phyloP scores from a whole-genome alignment of 306 rosid species.

The Sesbania bispinosa region DNA sequence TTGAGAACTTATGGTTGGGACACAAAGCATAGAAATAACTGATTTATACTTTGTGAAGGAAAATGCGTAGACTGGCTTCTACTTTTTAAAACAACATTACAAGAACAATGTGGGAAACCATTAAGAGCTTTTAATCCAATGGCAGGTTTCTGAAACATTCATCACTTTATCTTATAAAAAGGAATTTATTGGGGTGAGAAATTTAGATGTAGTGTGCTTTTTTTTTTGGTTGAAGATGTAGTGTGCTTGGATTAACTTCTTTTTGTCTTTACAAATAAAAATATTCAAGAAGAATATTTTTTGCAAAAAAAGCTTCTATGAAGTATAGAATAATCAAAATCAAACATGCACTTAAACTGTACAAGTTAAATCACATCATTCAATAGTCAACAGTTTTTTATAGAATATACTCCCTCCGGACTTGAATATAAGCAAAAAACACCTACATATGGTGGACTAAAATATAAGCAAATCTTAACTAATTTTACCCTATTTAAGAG shows the following conservation, averaged over 20 bases:
- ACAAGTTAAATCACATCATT: too few relatives aligned
- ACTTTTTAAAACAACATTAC: not conserved
- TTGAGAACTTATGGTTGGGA: conserved; percentile 2
- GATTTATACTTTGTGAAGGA: not conserved
- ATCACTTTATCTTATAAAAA: not conserved
- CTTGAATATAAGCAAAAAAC: too few relatives aligned
- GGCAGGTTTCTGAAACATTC: not conserved
- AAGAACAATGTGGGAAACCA: not conserved
- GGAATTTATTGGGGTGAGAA: not conserved
- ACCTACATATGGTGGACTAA: too few relatives aligned
- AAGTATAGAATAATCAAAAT: not conserved
- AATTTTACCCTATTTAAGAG: too few relatives aligned
- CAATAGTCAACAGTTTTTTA: not conserved
- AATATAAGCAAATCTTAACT: too few relatives aligned
- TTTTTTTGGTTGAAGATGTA: too few relatives aligned
- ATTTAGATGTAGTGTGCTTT: not conserved
- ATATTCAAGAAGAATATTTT: not conserved
- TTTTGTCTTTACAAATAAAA: not conserved
- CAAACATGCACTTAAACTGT: too few relatives aligned
- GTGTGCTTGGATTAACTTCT: not conserved
- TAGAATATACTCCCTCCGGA: too few relatives aligned
- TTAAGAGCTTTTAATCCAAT: not conserved
- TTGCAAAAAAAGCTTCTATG: not conserved
- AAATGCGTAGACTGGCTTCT: not conserved
- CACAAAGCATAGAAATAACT: conserved; percentile 3